Evolutionary conservation across 2,329 filamentous ascomycete genomes (phyloP).

Genomic region (Fusarium ramigenum): DNA sequence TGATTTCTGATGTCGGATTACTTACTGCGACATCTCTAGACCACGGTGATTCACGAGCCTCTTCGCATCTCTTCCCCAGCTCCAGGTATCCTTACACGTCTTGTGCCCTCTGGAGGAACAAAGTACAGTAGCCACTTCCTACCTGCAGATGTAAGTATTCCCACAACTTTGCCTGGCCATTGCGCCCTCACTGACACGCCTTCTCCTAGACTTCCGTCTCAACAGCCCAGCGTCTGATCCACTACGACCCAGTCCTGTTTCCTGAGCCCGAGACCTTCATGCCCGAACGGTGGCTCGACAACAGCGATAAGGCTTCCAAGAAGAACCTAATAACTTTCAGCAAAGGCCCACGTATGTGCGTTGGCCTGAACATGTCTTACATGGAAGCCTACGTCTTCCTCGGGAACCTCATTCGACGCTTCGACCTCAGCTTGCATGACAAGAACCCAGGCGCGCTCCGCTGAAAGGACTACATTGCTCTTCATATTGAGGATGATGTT

Average conservation of each 20-base stretch:
- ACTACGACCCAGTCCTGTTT: not conserved
- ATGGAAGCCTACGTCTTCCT: not conserved
- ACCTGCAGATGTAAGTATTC: not conserved
- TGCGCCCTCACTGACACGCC: not conserved
- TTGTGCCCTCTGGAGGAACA: not conserved
- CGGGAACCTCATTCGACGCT: not conserved
- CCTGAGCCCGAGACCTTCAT: not conserved
- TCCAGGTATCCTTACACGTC: not conserved
- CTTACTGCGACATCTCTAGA: not conserved
- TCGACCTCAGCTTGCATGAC: not conserved
- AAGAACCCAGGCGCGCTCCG: not conserved
- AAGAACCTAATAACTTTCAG: not conserved
- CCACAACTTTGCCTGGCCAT: rapidly evolving
- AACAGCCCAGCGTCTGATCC: not conserved
- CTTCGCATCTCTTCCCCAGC: not conserved
- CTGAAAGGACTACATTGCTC: not conserved
- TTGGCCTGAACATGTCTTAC: not conserved
- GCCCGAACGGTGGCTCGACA: not conserved
- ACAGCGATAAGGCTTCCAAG: not conserved
- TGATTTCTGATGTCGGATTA: rapidly evolving
- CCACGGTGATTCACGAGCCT: not conserved
- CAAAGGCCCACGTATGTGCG: not conserved
- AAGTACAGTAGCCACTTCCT: not conserved
- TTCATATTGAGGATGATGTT: not conserved
- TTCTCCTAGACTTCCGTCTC: not conserved